Percentiles rank a stretch among this genome's conserved stretches.
Conservation (phyloP, 2,329 filamentous ascomycete species). For the Trichophaea hybrida region DNA sequence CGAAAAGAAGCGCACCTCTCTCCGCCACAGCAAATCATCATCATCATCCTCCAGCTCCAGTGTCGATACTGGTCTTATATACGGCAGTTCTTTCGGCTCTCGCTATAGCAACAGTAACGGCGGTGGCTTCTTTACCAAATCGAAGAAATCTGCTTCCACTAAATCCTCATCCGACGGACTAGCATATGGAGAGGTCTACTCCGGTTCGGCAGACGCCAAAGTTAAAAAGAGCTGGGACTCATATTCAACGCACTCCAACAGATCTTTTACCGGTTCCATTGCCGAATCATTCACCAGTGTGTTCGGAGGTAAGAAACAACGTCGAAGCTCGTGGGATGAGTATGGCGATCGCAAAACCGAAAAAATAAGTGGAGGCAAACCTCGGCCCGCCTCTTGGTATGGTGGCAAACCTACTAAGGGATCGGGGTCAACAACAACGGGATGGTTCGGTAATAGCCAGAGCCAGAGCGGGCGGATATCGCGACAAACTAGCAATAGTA, state of each 20-base stretch:
- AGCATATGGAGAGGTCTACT: constrained; percentile 1
- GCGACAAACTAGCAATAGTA: background rate
- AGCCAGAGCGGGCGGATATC: too few relatives aligned
- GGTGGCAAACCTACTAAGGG: background rate
- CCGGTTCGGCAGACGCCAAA: background rate
- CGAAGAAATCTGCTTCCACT: background rate
- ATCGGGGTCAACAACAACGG: too few relatives aligned
- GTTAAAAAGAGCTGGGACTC: background rate
- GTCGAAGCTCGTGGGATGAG: constrained; percentile 15
- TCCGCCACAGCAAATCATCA: background rate
- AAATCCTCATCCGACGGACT: background rate
- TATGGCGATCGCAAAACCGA: constrained; percentile 3
- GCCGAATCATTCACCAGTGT: constrained; percentile 6
- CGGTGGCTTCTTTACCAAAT: constrained; percentile 4
- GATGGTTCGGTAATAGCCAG: too few relatives aligned
- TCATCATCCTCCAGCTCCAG: constrained; percentile 6
- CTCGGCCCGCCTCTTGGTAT: background rate
- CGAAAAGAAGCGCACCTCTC: background rate
- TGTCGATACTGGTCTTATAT: constrained; percentile 11
- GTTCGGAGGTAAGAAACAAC: constrained; percentile 5
- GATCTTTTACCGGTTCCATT: constrained; percentile 12
- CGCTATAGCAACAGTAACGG: constrained; percentile 3
- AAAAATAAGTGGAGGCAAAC: background rate
- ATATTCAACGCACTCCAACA: constrained; percentile 7
- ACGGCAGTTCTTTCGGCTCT: constrained; percentile 12